A percentile compares a stretch with the other conserved stretches of the same genome.
Conservation (phyloP, 2,329 filamentous ascomycete genomes). For the Grosmannia huntii region DNA sequence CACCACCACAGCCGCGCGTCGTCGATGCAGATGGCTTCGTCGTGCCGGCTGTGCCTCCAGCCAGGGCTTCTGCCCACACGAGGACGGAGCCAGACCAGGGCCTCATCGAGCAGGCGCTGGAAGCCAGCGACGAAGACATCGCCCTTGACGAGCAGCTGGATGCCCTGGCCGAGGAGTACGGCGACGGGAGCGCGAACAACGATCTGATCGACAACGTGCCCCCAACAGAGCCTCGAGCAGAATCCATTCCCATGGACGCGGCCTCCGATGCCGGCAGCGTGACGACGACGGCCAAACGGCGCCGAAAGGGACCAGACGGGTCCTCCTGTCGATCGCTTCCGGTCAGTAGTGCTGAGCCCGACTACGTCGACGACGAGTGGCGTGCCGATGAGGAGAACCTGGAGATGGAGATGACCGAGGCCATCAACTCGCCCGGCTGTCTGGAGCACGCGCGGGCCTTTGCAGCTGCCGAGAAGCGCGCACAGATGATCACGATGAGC, state of each 20-base stretch:
- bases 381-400: constrained; percentile 50
- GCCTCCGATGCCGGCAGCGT: neutral
- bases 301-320: constrained; percentile 7
- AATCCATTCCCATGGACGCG: neutral
- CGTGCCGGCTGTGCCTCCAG: constrained; percentile 39
- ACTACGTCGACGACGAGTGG: constrained; percentile 51
- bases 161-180: constrained; percentile 30
- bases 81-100: neutral
- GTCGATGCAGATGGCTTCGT: constrained; percentile 56
- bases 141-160: constrained; percentile 21
- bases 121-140: constrained; percentile 2
- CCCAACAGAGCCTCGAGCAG: neutral
- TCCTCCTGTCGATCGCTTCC: constrained; percentile 13
- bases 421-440: constrained; percentile 49
- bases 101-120: constrained; percentile 10
- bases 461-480: constrained; percentile 43
- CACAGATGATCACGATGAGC: constrained; percentile 16
- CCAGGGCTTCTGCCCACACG: too few species aligned
- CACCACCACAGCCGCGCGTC: neutral
- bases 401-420: constrained; percentile 57
- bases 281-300: neutral
- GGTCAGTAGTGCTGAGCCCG: constrained; percentile 20
- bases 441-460: constrained; percentile 44
- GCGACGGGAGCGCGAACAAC: constrained; percentile 17
- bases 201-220: neutral